These are phyloP conservation scores for Cordyceps javanica DNA, from an alignment of 2,329 filamentous ascomycete genomes.

Conservation along the genomic window DNA sequence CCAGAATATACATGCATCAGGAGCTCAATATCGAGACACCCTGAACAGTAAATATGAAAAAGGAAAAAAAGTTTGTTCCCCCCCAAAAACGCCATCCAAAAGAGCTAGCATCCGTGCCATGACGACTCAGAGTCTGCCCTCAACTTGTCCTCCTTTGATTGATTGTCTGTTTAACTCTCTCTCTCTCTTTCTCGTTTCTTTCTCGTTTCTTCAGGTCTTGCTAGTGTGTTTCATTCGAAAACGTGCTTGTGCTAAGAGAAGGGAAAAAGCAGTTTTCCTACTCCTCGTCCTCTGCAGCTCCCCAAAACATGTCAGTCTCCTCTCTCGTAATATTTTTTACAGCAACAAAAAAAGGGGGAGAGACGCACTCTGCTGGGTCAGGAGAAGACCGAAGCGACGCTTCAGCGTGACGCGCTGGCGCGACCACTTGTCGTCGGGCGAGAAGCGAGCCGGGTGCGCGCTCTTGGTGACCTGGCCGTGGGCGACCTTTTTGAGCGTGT, in stretches of 20 bases:
- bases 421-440: conserved; percentile 97
- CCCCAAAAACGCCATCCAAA: conserved; percentile 13
- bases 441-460: conserved; percentile 93
- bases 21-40: neutral
- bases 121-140: neutral
- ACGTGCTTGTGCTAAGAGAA: neutral
- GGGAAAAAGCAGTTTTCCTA: neutral
- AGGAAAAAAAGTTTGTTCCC: too few relatives aligned
- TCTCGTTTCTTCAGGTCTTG: too few relatives aligned
- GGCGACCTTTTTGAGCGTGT: conserved; percentile 89
- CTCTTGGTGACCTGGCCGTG: conserved; percentile 87
- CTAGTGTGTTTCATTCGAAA: too few relatives aligned
- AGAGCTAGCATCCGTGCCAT: neutral
- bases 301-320: neutral
- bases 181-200: too few relatives aligned
- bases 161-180: too few relatives aligned
- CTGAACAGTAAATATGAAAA: neutral
- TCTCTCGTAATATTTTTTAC: neutral
- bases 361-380: conserved; percentile 63
- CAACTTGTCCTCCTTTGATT: neutral
- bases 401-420: conserved; percentile 92
- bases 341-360: neutral
- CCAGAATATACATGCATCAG: neutral
- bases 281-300: neutral
- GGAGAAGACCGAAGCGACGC: conserved; percentile 81